phyloP scores from a whole-genome alignment of 805 yeast genomes.

The Hanseniaspora lindneri region DNA sequence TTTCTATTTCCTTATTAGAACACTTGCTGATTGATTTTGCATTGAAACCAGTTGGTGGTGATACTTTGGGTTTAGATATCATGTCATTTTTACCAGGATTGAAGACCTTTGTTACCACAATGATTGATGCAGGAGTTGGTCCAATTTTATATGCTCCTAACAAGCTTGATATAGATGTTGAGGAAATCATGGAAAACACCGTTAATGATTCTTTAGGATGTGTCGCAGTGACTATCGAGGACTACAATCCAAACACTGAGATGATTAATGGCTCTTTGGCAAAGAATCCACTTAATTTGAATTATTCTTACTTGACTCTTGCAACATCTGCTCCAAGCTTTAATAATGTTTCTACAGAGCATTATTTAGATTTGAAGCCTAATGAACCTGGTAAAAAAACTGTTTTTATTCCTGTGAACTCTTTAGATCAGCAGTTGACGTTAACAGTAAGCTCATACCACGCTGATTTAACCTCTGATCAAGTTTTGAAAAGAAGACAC shows the following conservation, averaged over 20 bases:
- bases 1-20: constrained; percentile 60
- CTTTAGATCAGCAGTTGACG: constrained; percentile 44
- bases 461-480: constrained; percentile 2
- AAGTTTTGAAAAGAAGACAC: constrained; percentile 12
- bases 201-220: constrained; percentile 61
- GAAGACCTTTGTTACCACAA: constrained; percentile 54
- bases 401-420: constrained; percentile 42
- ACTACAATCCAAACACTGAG: constrained; percentile 30
- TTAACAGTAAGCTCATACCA: constrained; percentile 17
- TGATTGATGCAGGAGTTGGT: constrained; percentile 57
- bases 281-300: constrained; percentile 6
- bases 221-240: constrained; percentile 47
- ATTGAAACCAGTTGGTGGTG: constrained; percentile 80
- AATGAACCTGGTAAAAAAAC: not conserved
- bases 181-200: constrained; percentile 52
- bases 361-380: constrained; percentile 5
- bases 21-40: constrained; percentile 70
- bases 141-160: constrained; percentile 79
- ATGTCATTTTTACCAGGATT: constrained; percentile 79
- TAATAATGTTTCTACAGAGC: constrained; percentile 4
- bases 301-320: constrained; percentile 6
- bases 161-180: constrained; percentile 62
- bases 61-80: constrained; percentile 71
- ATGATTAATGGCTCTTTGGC: not conserved
- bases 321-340: constrained; percentile 9